Percentiles rank a stretch among this genome's conserved stretches.
Evolutionary conservation across 2,329 filamentous ascomycete genomes (phyloP).

Genomic region (Xylaria polymorpha): DNA sequence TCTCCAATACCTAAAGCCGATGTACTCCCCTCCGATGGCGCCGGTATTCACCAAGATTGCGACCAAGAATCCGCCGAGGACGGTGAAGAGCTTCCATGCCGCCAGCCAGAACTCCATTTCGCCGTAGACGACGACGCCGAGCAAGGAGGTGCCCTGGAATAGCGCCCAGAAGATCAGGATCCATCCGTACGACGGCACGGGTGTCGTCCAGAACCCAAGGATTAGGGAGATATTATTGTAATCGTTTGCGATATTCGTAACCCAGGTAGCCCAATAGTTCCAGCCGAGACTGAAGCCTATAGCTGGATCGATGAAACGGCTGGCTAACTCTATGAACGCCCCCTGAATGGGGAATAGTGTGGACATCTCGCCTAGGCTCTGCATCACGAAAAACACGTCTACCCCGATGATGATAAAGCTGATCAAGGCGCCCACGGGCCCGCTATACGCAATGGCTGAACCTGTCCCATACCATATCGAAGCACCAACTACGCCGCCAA

Average conservation of each 20-base stretch:
- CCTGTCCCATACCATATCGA: conserved; percentile 49
- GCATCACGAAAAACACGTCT: conserved; percentile 57
- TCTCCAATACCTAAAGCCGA: conserved; percentile 52
- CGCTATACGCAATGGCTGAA: conserved; percentile 48
- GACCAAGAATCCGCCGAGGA: conserved; percentile 50
- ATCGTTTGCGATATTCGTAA: conserved; percentile 57
- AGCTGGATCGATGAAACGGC: conserved; percentile 62
- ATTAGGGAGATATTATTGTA: conserved; percentile 60
- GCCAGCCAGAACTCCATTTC: conserved; percentile 52
- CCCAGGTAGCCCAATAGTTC: conserved; percentile 62
- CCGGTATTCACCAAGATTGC: conserved; percentile 52
- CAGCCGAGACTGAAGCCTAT: conserved; percentile 61
- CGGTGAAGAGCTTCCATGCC: conserved; percentile 51
- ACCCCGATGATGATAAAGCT: conserved; percentile 50
- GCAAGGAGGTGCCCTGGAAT: conserved; percentile 55
- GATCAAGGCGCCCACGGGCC: conserved; percentile 49
- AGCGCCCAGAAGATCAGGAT: conserved; percentile 59
- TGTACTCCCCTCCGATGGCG: conserved; percentile 51
- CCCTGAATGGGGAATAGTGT: conserved; percentile 65
- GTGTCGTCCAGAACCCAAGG: conserved; percentile 58
- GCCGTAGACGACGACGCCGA: conserved; percentile 48
- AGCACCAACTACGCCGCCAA: conserved; percentile 47
- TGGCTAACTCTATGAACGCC: conserved; percentile 62
- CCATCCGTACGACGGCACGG: conserved; percentile 58
- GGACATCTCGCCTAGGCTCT: conserved; percentile 66